Evolutionary conservation across 345 rosid species (phyloP), one percentile per base, ranked within the genome.

Genomic region (Citrus reticulata): DNA sequence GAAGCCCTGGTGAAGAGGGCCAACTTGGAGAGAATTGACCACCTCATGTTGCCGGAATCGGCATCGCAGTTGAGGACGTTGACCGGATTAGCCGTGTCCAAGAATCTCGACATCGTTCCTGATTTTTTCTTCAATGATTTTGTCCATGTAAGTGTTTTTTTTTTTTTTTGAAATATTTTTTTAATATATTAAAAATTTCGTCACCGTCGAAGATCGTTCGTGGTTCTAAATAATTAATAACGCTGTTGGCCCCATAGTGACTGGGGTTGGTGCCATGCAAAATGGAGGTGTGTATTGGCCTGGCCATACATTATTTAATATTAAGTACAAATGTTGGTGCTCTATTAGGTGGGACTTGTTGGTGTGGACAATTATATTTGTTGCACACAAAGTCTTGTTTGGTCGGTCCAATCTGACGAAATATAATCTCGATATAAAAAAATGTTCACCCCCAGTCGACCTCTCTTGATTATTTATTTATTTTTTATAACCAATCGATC

Each of bases 11-110:
- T 87, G 70, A 84, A 83, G 82, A 87, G 85, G 84, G 93, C 89
- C 0, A 84, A 86, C 3, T 17, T 81, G 77, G 92, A 86, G 32
- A 78, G 81, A 0, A 77, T 91, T 5, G 90, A 90, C 72, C 86
- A 91, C 39, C 87, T 95, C 59, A 85, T 95, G 96, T 58, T 95
- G 79, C 98, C 99, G 13, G 84, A 88, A n/a, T 79, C 85, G 7
- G 87, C 97, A 0, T 74, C 85, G 19, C 89, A 92, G 77, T 74
- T 93, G 78, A 80, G 94, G 46, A 78, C 89, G 55, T 82, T 93
- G 79, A 62, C 88, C 59, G 83, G 81, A 27, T 75, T 95, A 40
- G 90, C 97, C 0, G 80, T 87, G 37, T 70, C 73, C 66, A 78
- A 54, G 84, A 85, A 73, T 25, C 68, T 87, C 76, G 74, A 63